phyloP scores from a whole-genome alignment of 352 stramenopile genomes.

The Phytophthora idaei region DNA sequence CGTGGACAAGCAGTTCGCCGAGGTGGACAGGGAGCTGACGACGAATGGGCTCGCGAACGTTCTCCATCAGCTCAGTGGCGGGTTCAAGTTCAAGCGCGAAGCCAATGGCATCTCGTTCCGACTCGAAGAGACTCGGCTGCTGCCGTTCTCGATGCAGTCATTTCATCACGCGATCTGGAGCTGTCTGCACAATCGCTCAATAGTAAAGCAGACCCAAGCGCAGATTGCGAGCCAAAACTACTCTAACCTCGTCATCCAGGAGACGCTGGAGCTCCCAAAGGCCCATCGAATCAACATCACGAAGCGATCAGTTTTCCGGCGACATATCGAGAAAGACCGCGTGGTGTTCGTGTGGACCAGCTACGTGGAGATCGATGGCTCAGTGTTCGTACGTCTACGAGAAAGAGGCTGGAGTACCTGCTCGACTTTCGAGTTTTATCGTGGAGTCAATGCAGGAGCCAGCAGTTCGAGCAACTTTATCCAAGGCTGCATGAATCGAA shows the following conservation, averaged over 20 bases:
- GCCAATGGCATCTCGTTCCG: constrained; percentile 28
- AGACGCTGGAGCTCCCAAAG: constrained; percentile 31
- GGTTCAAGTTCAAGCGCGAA: constrained; percentile 35
- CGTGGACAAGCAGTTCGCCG: constrained; percentile 19
- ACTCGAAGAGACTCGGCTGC: constrained; percentile 28
- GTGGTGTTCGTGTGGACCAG: constrained; percentile 41
- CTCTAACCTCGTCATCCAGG: constrained; percentile 29
- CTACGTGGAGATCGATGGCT: constrained; percentile 36
- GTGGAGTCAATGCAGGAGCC: constrained; percentile 9
- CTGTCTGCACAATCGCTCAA: constrained; percentile 17
- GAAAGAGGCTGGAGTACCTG: constrained; percentile 38
- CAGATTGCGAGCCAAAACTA: constrained; percentile 20
- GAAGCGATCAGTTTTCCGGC: constrained; percentile 29
- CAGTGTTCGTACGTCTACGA: constrained; percentile 30
- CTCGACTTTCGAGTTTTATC: constrained; percentile 37
- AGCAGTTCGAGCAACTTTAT: constrained; percentile 19
- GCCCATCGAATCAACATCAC: constrained; percentile 20
- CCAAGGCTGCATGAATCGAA: constrained; percentile 22
- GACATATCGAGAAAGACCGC: constrained; percentile 30
- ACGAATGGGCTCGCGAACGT: constrained; percentile 29
- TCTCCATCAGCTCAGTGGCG: constrained; percentile 12
- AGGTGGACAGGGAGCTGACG: constrained; percentile 23
- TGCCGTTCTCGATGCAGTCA: constrained; percentile 25
- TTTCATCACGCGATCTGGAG: constrained; percentile 29
- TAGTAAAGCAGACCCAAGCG: constrained; percentile 1